Base-by-base conservation (phyloP, 768 basidiomycete species). In the Tephrocybe rancida region DNA sequence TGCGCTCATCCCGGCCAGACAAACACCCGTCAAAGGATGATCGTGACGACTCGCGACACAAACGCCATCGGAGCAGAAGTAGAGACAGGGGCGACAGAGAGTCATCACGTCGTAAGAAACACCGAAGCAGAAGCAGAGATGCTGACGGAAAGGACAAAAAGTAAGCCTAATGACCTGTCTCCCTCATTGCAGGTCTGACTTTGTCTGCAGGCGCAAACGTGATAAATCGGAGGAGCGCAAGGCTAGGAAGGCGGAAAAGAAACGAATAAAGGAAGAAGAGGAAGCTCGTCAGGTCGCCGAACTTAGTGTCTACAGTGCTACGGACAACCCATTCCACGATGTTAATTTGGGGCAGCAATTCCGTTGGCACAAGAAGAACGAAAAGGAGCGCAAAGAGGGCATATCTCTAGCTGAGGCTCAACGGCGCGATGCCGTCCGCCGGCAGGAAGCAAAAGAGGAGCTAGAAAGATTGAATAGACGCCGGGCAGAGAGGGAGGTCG, bases 241-340 rank as follows among this genome's bases (percentile, higher is more conserved):
- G 61, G 90, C 87, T 14, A 83, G 93, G 58, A 96, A 92, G 64
- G 87, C 86, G 6, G 94, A 96, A 64, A 97, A 95, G 76, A 88
- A 84, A 65, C 81, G 88, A 29, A 81, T 85, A 38, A 84, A 76
- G 59, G 90, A 92, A 52, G 92, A 93, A 60, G 95, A 96, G 62
- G 94, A 97, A 64, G 88, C 91, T 21, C 87, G 95, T 24, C 87
- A 90, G 61, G 88, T 97, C 14, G 94, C 93, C 9, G 96, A 98
- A 70, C 81, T 98, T 38, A 95, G 94, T 60, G 89, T 97, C 59
- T 98, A 98, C 76, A 95, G 93, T 60, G 92, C 95, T 43, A 86
- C 87, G 11, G 95, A 98, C 78, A 99, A 98, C 65, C 97, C 97
- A 0, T 99, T 98, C 77, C 93, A 97, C 72, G 97, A 98, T 63